Conservation (phyloP, 73 alveolate genomes). For the Tetrahymena elliotti region DNA sequence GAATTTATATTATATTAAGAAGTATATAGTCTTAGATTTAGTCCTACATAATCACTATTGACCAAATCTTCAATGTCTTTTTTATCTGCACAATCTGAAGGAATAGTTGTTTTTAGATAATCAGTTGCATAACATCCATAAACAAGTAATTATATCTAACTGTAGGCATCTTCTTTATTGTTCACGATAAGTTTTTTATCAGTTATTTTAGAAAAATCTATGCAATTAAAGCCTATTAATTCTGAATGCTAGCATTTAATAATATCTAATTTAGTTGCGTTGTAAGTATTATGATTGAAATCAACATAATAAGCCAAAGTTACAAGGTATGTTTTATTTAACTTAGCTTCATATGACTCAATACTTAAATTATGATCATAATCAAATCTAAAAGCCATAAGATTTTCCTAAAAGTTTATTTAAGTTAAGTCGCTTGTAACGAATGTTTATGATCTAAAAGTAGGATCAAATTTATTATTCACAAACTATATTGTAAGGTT, state of each 20-base stretch:
- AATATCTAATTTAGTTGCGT: background rate
- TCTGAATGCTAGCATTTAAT: background rate
- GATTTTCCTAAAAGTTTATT: background rate
- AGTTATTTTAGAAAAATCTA: background rate
- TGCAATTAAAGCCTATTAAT: background rate
- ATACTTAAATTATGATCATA: background rate
- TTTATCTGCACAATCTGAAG: background rate
- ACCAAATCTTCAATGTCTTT: background rate
- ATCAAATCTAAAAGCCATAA: background rate
- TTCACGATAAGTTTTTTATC: no score
- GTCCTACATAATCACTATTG: background rate
- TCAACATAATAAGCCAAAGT: background rate
- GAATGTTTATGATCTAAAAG: background rate
- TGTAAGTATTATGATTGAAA: background rate
- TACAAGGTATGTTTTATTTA: background rate
- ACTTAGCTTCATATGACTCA: background rate
- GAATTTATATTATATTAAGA: background rate
- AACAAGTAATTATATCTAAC: no score
- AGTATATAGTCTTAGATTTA: background rate
- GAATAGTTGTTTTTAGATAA: background rate
- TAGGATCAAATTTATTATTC: background rate
- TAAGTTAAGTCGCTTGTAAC: background rate
- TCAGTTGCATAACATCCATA: background rate
- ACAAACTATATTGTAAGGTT: background rate
- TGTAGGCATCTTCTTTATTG: no score